These are phyloP conservation scores for Fusarium papillatum DNA, from an alignment of 2,329 filamentous ascomycete genomes.

Conservation along the genomic window DNA sequence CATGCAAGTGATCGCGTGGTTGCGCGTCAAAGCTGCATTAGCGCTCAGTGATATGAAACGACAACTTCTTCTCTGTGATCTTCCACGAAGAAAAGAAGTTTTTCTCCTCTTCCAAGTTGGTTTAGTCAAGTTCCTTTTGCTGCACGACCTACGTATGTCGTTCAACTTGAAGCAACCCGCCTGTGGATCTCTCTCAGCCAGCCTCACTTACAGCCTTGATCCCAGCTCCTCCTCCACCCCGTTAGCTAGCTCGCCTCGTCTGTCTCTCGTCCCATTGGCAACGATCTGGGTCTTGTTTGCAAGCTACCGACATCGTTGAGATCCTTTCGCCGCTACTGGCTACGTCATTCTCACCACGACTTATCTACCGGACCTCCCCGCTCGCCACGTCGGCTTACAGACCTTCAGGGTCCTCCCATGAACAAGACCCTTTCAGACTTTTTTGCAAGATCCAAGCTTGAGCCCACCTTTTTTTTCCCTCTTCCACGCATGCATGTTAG, in stretches of 20 bases:
- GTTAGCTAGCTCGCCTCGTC: constrained; percentile 19
- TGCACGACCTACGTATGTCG: constrained; percentile 30
- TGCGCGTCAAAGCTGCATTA: constrained; percentile 16
- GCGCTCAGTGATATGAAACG: constrained; percentile 29
- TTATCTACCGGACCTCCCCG: constrained; percentile 29
- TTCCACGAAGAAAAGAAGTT: constrained; percentile 11
- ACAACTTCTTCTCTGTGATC: constrained; percentile 2
- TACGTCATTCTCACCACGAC: constrained; percentile 38
- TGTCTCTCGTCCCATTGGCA: constrained; percentile 32
- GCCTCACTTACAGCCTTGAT: constrained; percentile 45
- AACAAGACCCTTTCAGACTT: constrained; percentile 26
- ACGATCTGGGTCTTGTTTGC: constrained; percentile 31
- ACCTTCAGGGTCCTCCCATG: constrained; percentile 43
- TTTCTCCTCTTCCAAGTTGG: constrained; percentile 1
- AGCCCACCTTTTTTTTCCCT: constrained; percentile 14
- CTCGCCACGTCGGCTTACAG: constrained; percentile 38
- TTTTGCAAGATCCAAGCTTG: constrained; percentile 35
- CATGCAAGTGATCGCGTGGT: constrained; percentile 28
- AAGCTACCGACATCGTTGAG: constrained; percentile 36
- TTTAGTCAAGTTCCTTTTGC: background rate
- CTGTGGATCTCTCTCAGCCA: constrained; percentile 36
- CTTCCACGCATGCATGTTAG: constrained; percentile 22
- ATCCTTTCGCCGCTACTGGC: constrained; percentile 19
- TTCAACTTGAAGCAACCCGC: constrained; percentile 10
- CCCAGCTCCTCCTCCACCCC: constrained; percentile 26